Conservation (phyloP, 192 early-diverging fungal genomes). For the Phlyctochytrium bullatum region DNA sequence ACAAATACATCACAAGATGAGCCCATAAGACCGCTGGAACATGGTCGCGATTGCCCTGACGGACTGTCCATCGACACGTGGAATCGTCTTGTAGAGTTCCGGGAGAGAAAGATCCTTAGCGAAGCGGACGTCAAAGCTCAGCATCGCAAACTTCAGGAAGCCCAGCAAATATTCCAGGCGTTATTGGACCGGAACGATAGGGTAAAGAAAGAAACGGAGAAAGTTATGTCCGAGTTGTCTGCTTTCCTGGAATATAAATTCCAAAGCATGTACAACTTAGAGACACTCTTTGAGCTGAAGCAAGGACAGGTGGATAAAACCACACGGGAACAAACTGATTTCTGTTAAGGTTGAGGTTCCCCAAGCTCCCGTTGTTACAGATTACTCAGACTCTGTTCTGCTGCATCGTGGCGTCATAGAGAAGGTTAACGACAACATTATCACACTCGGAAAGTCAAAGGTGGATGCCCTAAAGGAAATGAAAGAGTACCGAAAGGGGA, state of each 20-base stretch:
- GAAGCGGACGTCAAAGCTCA: slow-evolving; percentile 41
- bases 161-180: slow-evolving; percentile 42
- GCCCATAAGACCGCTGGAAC: slow-evolving; percentile 18
- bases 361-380: slow-evolving; percentile 58
- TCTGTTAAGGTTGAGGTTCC: slow-evolving; percentile 54
- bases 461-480: slow-evolving; percentile 62
- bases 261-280: slow-evolving; percentile 51
- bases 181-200: slow-evolving; percentile 45
- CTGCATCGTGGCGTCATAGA: slow-evolving; percentile 53
- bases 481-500: slow-evolving; percentile 62
- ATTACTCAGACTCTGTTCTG: slow-evolving; percentile 53
- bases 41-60: slow-evolving; percentile 40
- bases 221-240: slow-evolving; percentile 38
- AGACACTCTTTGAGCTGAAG: slow-evolving; percentile 54
- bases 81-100: slow-evolving; percentile 49
- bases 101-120: slow-evolving; percentile 42
- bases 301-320: slow-evolving; percentile 49
- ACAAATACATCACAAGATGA: slow-evolving; percentile 22
- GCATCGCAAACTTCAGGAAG: slow-evolving; percentile 25
- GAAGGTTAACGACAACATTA: slow-evolving; percentile 50
- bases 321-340: not conserved
- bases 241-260: slow-evolving; percentile 55
- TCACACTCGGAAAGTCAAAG: slow-evolving; percentile 48
- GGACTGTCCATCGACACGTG: slow-evolving; percentile 45
- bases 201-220: slow-evolving; percentile 45